phyloP scores from a whole-genome alignment of 768 basidiomycete species.

The Lactarius sp. region DNA sequence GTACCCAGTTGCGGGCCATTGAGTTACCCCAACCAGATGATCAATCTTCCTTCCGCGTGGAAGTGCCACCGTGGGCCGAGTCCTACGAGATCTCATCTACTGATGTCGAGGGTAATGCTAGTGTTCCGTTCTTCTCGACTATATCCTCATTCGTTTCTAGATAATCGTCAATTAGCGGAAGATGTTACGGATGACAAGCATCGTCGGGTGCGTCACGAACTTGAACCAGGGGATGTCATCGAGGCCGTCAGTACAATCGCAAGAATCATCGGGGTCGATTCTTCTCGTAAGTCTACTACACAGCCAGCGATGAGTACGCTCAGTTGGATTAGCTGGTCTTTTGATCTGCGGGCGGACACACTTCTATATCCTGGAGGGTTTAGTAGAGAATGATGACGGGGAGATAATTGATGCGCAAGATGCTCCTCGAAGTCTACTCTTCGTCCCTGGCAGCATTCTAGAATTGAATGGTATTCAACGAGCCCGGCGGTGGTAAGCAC shows the following conservation, averaged over 20 bases:
- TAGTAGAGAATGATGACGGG: conserved; percentile 81
- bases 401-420: conserved; percentile 86
- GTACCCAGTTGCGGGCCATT: conserved; percentile 45
- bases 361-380: conserved; percentile 85
- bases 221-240: conserved; percentile 87
- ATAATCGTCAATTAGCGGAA: conserved; percentile 55
- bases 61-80: conserved; percentile 72
- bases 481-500: conserved; percentile 73
- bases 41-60: conserved; percentile 46
- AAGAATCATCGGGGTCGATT: conserved; percentile 85
- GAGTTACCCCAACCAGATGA: conserved; percentile 48
- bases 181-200: conserved; percentile 87
- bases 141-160: conserved; percentile 27
- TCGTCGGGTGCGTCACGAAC: conserved; percentile 76
- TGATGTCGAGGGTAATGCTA: conserved; percentile 50
- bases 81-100: conserved; percentile 62
- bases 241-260: conserved; percentile 85
- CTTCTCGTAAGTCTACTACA: conserved; percentile 59
- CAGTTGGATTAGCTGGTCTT: conserved; percentile 57
- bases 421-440: conserved; percentile 75
- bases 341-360: conserved; percentile 83
- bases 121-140: background rate
- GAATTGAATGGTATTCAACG: conserved; percentile 75
- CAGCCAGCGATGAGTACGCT: background rate
- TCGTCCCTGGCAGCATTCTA: conserved; percentile 78